Conservation (phyloP, 1,284 basidiomycete genomes). For the Blastosporella zonata region DNA sequence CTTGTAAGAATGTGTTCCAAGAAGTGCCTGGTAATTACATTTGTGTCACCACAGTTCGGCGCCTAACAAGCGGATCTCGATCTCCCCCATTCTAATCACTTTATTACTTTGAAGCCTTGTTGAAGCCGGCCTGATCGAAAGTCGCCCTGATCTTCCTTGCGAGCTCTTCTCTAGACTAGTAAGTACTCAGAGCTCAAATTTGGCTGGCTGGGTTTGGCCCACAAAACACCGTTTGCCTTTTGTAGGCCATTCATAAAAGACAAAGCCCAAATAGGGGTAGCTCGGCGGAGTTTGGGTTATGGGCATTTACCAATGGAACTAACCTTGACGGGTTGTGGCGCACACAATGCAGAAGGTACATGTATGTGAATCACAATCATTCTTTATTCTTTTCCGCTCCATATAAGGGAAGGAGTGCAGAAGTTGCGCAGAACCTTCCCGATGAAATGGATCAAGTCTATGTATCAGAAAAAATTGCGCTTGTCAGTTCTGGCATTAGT, state of each 20-base stretch:
- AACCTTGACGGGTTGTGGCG: conserved; percentile 20
- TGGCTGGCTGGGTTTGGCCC: not conserved
- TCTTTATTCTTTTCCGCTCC: not conserved
- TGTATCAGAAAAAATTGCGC: not conserved
- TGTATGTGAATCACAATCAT: not conserved
- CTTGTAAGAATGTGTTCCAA: conserved; percentile 4
- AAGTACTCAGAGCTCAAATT: not conserved
- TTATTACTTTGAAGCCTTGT: conserved; percentile 28
- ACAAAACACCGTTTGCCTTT: not conserved
- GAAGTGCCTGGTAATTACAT: conserved; percentile 30
- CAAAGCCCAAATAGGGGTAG: not conserved
- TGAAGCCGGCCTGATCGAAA: conserved; percentile 17
- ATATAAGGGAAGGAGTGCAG: not conserved
- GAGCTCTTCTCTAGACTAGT: not conserved
- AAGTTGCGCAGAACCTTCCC: not conserved
- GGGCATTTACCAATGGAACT: conserved; percentile 22
- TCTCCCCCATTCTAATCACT: conserved; percentile 27
- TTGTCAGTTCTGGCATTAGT: not conserved
- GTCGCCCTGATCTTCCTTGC: conserved; percentile 5
- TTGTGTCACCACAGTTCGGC: conserved; percentile 14
- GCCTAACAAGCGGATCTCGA: conserved; percentile 19
- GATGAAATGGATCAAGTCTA: not conserved
- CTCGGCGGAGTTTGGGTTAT: conserved; percentile 20
- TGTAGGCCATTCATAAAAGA: not conserved
- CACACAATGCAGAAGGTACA: conserved; percentile 9